Evolutionary conservation across 2,329 filamentous ascomycete genomes (phyloP), one percentile per base, ranked within the genome.

Genomic region (Lachnellula subtilissima): DNA sequence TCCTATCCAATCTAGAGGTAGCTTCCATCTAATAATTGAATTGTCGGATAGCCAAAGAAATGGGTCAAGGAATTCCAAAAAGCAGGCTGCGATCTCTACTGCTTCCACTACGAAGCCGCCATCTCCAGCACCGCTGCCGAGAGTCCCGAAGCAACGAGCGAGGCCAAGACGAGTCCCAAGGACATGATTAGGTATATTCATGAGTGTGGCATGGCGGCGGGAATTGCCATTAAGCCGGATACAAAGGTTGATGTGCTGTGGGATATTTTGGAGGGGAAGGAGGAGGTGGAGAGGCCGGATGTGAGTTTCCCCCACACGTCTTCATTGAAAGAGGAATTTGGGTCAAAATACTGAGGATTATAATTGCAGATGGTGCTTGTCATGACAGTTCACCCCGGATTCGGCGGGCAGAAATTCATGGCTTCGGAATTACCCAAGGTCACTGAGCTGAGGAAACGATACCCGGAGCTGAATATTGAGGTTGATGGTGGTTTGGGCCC

Each of bases 401-500:
- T 99, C 70, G 94, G 94, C 61, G 94, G 94, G 6, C 94, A 99
- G 72, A 97, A 96, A 70, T 99, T 99, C 79, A 97, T 97, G 91
- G 86, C 91, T 12, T 90, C 89, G 6, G 91, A 96, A 76, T 83
- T 99, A 64, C 91, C 93, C 70, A 99, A 99, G 77, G 94, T 99
- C 23, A 76, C 87, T 63, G 91, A 87, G 40, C 79, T 99, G 65
- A 85, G 94, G 58, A 77, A 86, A 70, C 85, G 83, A 68, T 99
- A 97, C 71, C 93, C 94, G 2, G 82, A 96, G 5, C 76, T 99
- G 60, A 94, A 97, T 75, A 99, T 99, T 67, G 94, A 99, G 75
- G 93, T 99, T 42, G 94, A 99, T 71, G 94, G 94, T 52, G 94
- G 94, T 3, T 74, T 99, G 46, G 91, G 91, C 1, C 85, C 91